Evolutionary conservation across 306 rosid species (phyloP), one percentile per base, ranked within the genome.

Genomic region (Cicer pinnatifidum): DNA sequence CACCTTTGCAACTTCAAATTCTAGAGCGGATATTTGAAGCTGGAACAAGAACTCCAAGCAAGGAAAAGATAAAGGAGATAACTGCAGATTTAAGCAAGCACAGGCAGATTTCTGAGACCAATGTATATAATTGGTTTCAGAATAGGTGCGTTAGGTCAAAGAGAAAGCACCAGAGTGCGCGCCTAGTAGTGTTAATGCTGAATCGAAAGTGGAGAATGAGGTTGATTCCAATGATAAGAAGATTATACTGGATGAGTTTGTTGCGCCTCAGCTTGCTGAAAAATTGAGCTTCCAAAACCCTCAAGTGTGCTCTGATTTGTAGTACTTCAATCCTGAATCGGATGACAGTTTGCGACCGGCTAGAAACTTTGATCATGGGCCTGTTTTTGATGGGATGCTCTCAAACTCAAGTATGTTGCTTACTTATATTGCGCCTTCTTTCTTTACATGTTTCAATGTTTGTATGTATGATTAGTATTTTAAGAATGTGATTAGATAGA

Each of bases 81-180:
- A 85, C 97, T 68, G 60, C 87, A 28, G 96, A 94, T 51, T 92
- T 94, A 74, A 79, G 86, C 63, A 91, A 91, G 71, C 92, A 91
- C 33, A 97, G 98, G 50, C 96, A 82, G 69, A 88, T 94, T 72
- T 88, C 96, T 54, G 96, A 94, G 76, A 84, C 90, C 9, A 94
- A 94, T 69, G 97, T 91, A 67, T 91, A 94, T 28, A 94, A 91
- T 52, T 94, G 98, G 98, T 94, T 94, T 71, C 97, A 94, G 86
- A 94, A 94, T 38, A 83, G 98, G 84, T 91, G 98, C 15, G 95
- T 97, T 65, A 84, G 96, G 59, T 91, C 92, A 4, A 94, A 94
- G 67, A 87, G 96, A 81, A 94, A 89, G 69, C 94, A 89, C 53
- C 94, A 89, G 35, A 88, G 79, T 81, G 68, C 76, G 53, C 78